Conservation (phyloP, 1,284 basidiomycete genomes). For the Rhodotorula sp. region DNA sequence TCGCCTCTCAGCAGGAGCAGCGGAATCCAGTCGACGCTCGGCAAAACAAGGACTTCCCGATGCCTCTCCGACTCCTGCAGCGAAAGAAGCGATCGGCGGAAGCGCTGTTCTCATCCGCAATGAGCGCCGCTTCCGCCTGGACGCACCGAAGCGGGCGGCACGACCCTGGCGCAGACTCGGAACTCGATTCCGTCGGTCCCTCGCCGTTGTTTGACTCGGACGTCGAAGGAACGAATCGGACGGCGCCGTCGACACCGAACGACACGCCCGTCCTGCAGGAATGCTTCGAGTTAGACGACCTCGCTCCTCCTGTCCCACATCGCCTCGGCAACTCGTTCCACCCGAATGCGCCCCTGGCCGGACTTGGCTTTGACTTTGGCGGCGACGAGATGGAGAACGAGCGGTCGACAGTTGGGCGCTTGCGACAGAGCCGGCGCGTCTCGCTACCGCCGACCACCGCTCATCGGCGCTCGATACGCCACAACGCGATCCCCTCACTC, state of each 20-base stretch:
- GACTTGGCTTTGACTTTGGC: conserved; percentile 18
- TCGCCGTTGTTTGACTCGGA: conserved; percentile 29
- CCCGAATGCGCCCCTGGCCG: conserved; percentile 1
- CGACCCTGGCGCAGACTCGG: conserved; percentile 12
- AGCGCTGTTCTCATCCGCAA: conserved; percentile 7
- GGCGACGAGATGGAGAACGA: not conserved
- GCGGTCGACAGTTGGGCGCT: conserved; percentile 17
- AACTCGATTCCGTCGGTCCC: conserved; percentile 9
- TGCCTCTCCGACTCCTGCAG: conserved; percentile 19
- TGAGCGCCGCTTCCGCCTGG: conserved; percentile 6
- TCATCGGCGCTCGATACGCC: not conserved
- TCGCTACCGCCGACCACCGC: conserved; percentile 13
- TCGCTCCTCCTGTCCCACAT: conserved; percentile 11
- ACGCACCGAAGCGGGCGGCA: not conserved
- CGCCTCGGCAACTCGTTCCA: not conserved
- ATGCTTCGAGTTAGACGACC: conserved; percentile 21
- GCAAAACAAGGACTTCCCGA: conserved; percentile 13
- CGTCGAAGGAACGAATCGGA: conserved; percentile 5
- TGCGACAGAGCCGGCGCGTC: conserved; percentile 7
- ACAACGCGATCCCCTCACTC: conserved; percentile 24
- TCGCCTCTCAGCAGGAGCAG: conserved; percentile 16
- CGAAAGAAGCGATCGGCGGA: conserved; percentile 3
- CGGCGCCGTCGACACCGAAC: conserved; percentile 31
- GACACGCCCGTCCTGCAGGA: conserved; percentile 20
- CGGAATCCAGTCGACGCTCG: not conserved